Percentiles rank a stretch among this genome's conserved stretches.
phyloP scores from a whole-genome alignment of 768 basidiomycete genomes.

The Tephrocybe sp. region DNA sequence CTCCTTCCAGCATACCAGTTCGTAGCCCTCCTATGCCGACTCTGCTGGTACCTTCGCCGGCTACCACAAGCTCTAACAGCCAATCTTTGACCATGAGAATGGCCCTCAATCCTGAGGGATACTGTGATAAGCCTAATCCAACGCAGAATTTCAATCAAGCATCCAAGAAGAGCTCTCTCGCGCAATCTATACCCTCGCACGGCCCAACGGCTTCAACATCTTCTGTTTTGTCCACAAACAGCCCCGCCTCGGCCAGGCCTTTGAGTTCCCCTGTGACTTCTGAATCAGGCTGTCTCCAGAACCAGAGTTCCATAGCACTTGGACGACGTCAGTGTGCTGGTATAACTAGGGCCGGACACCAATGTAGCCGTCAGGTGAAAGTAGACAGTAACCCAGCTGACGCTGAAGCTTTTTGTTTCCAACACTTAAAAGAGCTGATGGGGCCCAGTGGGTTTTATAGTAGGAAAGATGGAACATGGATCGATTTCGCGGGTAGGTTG shows the following conservation, averaged over 20 bases:
- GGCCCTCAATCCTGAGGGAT: slow-evolving; percentile 28
- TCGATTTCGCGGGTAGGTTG: slow-evolving; percentile 56
- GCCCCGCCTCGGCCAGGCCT: slow-evolving; percentile 12
- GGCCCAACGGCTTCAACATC: slow-evolving; percentile 19
- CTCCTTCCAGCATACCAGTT: slow-evolving; percentile 4
- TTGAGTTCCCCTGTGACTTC: slow-evolving; percentile 22
- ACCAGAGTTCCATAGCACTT: slow-evolving; percentile 10
- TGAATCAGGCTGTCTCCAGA: slow-evolving; percentile 18
- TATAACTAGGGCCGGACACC: slow-evolving; percentile 62
- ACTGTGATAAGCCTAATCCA: not conserved
- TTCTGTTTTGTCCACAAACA: slow-evolving; percentile 18
- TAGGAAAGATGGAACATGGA: slow-evolving; percentile 47
- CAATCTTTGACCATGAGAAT: slow-evolving; percentile 42
- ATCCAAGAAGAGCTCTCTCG: slow-evolving; percentile 26
- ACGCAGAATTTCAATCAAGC: slow-evolving; percentile 25
- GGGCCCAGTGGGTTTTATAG: slow-evolving; percentile 57
- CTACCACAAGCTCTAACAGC: slow-evolving; percentile 36
- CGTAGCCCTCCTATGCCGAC: slow-evolving; percentile 33
- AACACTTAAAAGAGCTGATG: slow-evolving; percentile 60
- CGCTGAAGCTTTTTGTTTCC: slow-evolving; percentile 55
- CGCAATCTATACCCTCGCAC: slow-evolving; percentile 15
- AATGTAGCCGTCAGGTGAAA: slow-evolving; percentile 62
- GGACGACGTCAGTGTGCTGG: slow-evolving; percentile 63
- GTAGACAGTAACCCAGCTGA: slow-evolving; percentile 28
- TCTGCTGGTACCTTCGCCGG: slow-evolving; percentile 30